phyloP scores from a whole-genome alignment of 495 filamentous ascomycete genomes.

The Durotheca rogersii region DNA sequence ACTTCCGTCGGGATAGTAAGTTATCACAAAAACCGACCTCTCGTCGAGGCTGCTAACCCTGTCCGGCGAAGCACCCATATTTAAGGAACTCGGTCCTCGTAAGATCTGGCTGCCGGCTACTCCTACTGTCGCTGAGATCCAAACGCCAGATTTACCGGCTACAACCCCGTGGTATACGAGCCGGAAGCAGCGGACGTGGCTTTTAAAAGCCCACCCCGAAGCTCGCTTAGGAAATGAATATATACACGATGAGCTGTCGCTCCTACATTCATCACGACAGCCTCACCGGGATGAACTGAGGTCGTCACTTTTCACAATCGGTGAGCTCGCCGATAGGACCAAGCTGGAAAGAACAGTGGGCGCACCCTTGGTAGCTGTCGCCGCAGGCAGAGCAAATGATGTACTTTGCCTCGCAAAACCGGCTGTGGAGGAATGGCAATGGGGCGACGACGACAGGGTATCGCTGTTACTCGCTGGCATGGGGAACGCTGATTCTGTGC shows the following conservation, averaged over 20 bases:
- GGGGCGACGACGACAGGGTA: conserved; percentile 43
- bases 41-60: conserved; percentile 20
- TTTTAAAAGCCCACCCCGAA: conserved; percentile 41
- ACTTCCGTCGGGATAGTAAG: conserved; percentile 29
- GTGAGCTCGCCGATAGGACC: conserved; percentile 41
- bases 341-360: conserved; percentile 15
- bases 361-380: conserved; percentile 46
- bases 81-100: conserved; percentile 42
- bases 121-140: conserved; percentile 2
- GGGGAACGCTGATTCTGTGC: conserved; percentile 41
- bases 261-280: conserved; percentile 24
- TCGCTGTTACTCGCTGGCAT: conserved; percentile 41
- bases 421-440: conserved; percentile 44
- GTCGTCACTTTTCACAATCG: conserved; percentile 36
- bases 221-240: conserved; percentile 37
- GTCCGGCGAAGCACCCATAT: conserved; percentile 38
- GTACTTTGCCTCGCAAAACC: conserved; percentile 52
- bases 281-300: conserved; percentile 5
- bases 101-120: conserved; percentile 38
- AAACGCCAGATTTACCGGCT: conserved; percentile 11
- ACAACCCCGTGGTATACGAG: conserved; percentile 16
- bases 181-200: conserved; percentile 39
- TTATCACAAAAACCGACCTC: background rate
- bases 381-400: conserved; percentile 53
- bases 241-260: conserved; percentile 30